phyloP scores from a whole-genome alignment of 768 basidiomycete genomes.

The Boletus sp. region DNA sequence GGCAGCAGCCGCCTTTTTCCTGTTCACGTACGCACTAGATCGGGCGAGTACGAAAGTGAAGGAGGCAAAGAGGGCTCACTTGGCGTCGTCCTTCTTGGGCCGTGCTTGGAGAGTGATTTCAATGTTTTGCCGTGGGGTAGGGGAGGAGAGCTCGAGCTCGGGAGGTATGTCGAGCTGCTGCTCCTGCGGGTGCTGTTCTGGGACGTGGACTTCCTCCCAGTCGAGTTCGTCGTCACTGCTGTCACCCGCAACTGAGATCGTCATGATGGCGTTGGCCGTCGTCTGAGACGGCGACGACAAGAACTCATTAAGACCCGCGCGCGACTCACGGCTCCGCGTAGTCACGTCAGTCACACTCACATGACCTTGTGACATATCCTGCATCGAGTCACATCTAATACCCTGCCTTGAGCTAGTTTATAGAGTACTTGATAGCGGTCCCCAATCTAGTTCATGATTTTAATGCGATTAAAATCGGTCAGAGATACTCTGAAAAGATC shows the following conservation, averaged over 20 bases:
- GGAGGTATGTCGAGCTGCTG: conserved; percentile 15
- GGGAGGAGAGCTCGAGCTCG: conserved; percentile 24
- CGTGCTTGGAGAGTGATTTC: conserved; percentile 68
- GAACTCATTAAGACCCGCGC: conserved; percentile 7
- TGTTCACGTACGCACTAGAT: conserved; percentile 36
- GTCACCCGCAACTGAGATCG: conserved; percentile 17
- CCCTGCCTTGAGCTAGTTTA: neutral
- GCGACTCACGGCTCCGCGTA: conserved; percentile 18
- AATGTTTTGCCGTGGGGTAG: conserved; percentile 45
- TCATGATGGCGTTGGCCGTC: conserved; percentile 15
- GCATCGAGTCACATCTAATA: neutral
- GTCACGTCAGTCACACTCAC: conserved; percentile 22
- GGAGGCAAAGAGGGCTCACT: conserved; percentile 39
- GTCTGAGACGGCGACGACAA: conserved; percentile 2
- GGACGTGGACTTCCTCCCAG: conserved; percentile 76
- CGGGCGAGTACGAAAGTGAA: neutral
- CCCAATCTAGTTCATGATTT: neutral
- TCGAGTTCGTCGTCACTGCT: conserved; percentile 66
- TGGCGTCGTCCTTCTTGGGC: conserved; percentile 37
- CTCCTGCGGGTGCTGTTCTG: conserved; percentile 31
- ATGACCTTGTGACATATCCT: conserved; percentile 1
- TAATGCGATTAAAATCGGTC: neutral
- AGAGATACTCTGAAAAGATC: too few species aligned
- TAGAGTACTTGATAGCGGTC: neutral
- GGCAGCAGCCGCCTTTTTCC: conserved; percentile 38